These are phyloP conservation scores for Drosera spatulata DNA, from an alignment of 179 eudicot genomes.

Conservation along the genomic window DNA sequence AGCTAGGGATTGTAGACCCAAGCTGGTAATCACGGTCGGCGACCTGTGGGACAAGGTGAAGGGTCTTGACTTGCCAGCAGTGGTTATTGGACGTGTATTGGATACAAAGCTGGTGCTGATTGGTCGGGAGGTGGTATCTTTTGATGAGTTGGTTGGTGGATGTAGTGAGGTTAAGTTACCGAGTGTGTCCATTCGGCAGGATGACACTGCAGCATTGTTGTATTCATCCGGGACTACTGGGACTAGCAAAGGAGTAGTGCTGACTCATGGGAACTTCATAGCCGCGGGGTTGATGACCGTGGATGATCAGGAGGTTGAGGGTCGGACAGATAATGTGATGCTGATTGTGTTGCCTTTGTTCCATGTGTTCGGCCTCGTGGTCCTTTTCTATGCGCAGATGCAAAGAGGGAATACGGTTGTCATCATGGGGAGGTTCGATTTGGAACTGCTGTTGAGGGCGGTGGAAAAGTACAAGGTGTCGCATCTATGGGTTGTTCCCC, in stretches of 20 bases:
- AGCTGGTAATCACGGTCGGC: slow-evolving; percentile 33
- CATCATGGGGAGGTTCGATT: slow-evolving; percentile 41
- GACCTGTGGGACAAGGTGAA: slow-evolving; percentile 35
- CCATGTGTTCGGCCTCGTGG: slow-evolving; percentile 51
- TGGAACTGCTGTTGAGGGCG: slow-evolving; percentile 29
- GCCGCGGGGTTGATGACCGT: slow-evolving; percentile 37
- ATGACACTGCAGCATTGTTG: slow-evolving; percentile 48
- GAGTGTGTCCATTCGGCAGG: slow-evolving; percentile 16
- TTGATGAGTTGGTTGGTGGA: slow-evolving; percentile 20
- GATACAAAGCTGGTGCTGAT: background rate
- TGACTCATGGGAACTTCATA: slow-evolving; percentile 52
- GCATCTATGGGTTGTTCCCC: slow-evolving; percentile 55
- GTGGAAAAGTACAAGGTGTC: slow-evolving; percentile 45
- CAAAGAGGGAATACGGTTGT: slow-evolving; percentile 46
- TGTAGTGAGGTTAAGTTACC: slow-evolving; percentile 20
- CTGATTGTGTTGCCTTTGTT: slow-evolving; percentile 61
- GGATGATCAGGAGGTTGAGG: slow-evolving; percentile 28
- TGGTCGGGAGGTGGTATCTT: slow-evolving; percentile 13
- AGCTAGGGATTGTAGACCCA: slow-evolving; percentile 46
- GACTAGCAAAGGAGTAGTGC: slow-evolving; percentile 49
- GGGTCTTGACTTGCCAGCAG: slow-evolving; percentile 27
- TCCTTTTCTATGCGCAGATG: slow-evolving; percentile 31
- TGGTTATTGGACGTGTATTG: slow-evolving; percentile 19
- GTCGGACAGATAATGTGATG: slow-evolving; percentile 33
- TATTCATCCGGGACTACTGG: slow-evolving; percentile 85